Base-by-base conservation (phyloP, 2,329 filamentous ascomycete species). In the Daldinia eschscholtzii region DNA sequence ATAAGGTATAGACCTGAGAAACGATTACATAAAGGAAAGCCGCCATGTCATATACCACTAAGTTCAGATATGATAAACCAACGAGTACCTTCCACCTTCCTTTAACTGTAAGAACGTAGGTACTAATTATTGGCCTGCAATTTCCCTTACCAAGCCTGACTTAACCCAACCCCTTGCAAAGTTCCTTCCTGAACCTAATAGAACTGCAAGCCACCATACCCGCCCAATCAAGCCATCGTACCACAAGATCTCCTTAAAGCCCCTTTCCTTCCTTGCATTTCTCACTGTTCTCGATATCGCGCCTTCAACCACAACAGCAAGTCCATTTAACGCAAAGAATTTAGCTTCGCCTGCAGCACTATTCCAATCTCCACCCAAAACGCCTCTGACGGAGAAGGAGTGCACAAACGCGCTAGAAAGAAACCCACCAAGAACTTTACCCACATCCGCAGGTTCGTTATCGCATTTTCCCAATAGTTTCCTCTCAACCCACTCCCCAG, bases 151-250 rank as follows among this genome's bases (percentile, higher is more conserved):
- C 41, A 83, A 70, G 0, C 80, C 79, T 37, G 79, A 78, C 60
- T 80, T 79, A 0, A 81, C 79, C 81, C 81, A 83, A 1, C 81
- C 81, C 46, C 81, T 74, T 3, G 81, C 81, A 61, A 83, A 83
- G 46, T 81, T 80, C 39, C 81, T 76, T 0, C 81, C 81, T 18
- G 75, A 81, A 30, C 79, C 78, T 61, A 83, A 68, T 2, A 83
- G 61, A 12, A 81, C 72, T 2, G 60, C 57, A 10, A 82, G 74
- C 81, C 81, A 83, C 81, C 81, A 83, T 1, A 77, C 46, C 37
- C 81, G 72, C 1, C 81, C 81, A 37, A 82, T 58, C 50, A 62
- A 70, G 6, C 65, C 68, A 70, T 80, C 78, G 50, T 77, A 80
- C 77, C 77, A 78, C 65, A 63, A 48, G 2, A 15, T 64, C 41